phyloP scores from a whole-genome alignment of 192 early-diverging fungal genomes.

The Mortierella claussenii region DNA sequence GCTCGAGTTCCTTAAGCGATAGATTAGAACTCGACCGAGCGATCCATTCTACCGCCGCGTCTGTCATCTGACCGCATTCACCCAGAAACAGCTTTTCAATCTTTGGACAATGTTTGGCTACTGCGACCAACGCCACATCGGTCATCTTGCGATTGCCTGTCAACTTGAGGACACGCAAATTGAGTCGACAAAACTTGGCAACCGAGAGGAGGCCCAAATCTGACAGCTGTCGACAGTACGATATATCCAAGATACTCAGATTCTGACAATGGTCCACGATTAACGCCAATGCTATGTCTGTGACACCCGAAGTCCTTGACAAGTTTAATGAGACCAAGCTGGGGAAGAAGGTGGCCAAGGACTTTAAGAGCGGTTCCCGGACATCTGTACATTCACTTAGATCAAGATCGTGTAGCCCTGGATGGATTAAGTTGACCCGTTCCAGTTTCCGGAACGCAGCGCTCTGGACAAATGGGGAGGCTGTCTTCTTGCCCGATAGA shows the following conservation, averaged over 20 bases:
- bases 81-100: slow-evolving; percentile 58
- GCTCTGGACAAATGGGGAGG: slow-evolving; percentile 35
- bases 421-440: slow-evolving; percentile 14
- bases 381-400: slow-evolving; percentile 45
- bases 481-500: slow-evolving; percentile 48
- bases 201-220: slow-evolving; percentile 40
- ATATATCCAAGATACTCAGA: slow-evolving; percentile 36
- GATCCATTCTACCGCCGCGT: slow-evolving; percentile 54
- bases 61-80: slow-evolving; percentile 58
- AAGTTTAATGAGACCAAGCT: slow-evolving; percentile 40
- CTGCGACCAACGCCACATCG: slow-evolving; percentile 50
- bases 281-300: slow-evolving; percentile 27
- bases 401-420: slow-evolving; percentile 19
- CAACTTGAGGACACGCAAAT: slow-evolving; percentile 38
- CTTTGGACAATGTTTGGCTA: slow-evolving; percentile 55
- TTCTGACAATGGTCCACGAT: slow-evolving; percentile 46
- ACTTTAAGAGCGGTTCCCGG: slow-evolving; percentile 32
- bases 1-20: slow-evolving; percentile 32
- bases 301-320: slow-evolving; percentile 39
- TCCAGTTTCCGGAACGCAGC: slow-evolving; percentile 36
- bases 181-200: slow-evolving; percentile 47
- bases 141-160: slow-evolving; percentile 63
- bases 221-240: slow-evolving; percentile 34
- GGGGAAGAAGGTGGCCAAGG: slow-evolving; percentile 21
- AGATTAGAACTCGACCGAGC: slow-evolving; percentile 43